Percentiles rank a stretch among this genome's conserved stretches.
These are phyloP conservation scores for Penicillium vulpinum DNA, from an alignment of 2,329 filamentous ascomycete species.

Conservation along the genomic window DNA sequence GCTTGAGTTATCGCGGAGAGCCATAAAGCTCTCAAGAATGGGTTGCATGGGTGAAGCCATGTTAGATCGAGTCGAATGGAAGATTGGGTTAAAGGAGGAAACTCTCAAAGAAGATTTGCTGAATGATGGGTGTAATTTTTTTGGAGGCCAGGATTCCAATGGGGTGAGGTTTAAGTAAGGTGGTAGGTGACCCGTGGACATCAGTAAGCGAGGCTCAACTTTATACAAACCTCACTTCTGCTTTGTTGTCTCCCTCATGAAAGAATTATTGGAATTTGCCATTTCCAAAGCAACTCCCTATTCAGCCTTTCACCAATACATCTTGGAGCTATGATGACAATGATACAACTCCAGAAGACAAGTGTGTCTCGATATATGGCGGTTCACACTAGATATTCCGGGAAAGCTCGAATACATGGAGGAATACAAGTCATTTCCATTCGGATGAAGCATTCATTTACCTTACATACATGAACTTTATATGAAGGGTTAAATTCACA, in stretches of 20 bases:
- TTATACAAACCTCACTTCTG: neutral
- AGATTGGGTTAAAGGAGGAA: neutral
- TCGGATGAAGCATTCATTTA: neutral
- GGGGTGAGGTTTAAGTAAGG: neutral
- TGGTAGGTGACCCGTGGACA: neutral
- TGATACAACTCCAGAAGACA: too few species aligned
- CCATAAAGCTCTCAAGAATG: constrained; percentile 23
- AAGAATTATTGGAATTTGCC: neutral
- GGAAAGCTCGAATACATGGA: neutral
- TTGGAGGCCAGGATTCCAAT: neutral
- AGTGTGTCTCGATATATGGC: too few species aligned
- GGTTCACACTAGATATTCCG: neutral
- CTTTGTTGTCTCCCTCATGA: neutral
- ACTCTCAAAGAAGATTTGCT: neutral
- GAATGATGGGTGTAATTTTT: neutral
- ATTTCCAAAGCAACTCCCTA: neutral
- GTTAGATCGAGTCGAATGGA: neutral
- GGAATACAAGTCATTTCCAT: too few species aligned
- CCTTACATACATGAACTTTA: neutral
- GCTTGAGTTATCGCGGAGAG: constrained; percentile 18
- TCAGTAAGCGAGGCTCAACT: neutral
- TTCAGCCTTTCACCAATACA: neutral
- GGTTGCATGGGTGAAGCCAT: constrained; percentile 8
- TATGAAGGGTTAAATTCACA: neutral
- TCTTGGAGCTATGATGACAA: too few species aligned